These are phyloP conservation scores for Ascochyta fabae DNA, from an alignment of 2,329 filamentous ascomycete species.

Conservation along the genomic window DNA sequence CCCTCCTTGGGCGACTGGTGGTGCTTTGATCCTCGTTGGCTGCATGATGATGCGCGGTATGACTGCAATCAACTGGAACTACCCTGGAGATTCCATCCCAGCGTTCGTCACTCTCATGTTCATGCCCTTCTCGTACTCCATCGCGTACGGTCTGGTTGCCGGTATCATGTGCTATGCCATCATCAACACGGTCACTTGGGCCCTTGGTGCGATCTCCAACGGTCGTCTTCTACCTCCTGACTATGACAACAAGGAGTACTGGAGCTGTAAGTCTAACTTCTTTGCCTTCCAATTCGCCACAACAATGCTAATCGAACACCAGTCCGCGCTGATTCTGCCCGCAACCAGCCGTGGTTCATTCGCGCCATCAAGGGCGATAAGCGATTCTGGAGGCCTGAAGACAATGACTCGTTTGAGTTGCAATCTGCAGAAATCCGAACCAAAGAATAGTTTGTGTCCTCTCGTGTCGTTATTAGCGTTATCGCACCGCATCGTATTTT, in stretches of 20 bases:
- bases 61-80: conserved; percentile 82
- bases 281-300: neutral
- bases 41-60: conserved; percentile 83
- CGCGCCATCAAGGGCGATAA: conserved; percentile 33
- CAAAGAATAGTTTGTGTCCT: conserved; percentile 10
- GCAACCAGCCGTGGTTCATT: conserved; percentile 36
- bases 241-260: conserved; percentile 39
- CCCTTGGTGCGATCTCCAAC: conserved; percentile 23
- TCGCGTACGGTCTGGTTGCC: conserved; percentile 83
- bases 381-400: conserved; percentile 30
- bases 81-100: conserved; percentile 81
- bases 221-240: conserved; percentile 32
- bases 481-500: neutral
- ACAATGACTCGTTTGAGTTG: conserved; percentile 32
- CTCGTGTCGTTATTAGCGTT: neutral
- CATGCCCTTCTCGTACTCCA: conserved; percentile 91
- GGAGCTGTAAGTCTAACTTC: conserved; percentile 31
- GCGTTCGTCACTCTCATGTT: conserved; percentile 82
- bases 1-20: conserved; percentile 87
- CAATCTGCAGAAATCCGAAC: conserved; percentile 22
- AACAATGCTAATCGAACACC: conserved; percentile 8
- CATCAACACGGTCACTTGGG: conserved; percentile 72
- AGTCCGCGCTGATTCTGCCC: conserved; percentile 32
- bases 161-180: conserved; percentile 78
- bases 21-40: conserved; percentile 84